A percentile compares a stretch with the other conserved stretches of the same genome.
Conservation (phyloP, 2,329 filamentous ascomycete genomes). For the Arthrocladium fulminans region DNA sequence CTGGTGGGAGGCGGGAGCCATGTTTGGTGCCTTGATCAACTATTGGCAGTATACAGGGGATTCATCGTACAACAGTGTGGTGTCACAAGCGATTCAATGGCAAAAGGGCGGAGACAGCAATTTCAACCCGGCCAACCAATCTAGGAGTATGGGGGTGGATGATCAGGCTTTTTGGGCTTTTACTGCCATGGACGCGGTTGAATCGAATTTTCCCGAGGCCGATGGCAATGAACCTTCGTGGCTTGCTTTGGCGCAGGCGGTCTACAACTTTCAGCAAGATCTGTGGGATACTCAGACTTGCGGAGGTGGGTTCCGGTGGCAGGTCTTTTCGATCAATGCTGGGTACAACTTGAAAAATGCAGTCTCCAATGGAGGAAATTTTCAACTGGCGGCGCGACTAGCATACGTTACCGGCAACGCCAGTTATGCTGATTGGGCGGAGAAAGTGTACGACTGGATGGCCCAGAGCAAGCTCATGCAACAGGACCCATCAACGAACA, state of each 20-base stretch:
- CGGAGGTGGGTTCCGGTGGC: constrained; percentile 71
- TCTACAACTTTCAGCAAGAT: constrained; percentile 67
- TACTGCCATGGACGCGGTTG: constrained; percentile 48
- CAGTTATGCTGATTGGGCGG: constrained; percentile 72
- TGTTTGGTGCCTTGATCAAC: constrained; percentile 34
- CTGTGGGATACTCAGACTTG: constrained; percentile 63
- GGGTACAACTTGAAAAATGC: constrained; percentile 53
- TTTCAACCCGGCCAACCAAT: constrained; percentile 37
- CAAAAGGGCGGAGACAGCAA: constrained; percentile 31
- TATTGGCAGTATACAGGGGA: constrained; percentile 39
- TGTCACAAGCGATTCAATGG: constrained; percentile 30
- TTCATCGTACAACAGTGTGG: constrained; percentile 31
- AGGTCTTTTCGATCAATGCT: constrained; percentile 68
- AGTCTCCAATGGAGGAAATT: constrained; percentile 50
- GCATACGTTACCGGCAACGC: constrained; percentile 68
- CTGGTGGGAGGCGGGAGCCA: constrained; percentile 39
- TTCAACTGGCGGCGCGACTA: constrained; percentile 55
- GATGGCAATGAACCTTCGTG: constrained; percentile 52
- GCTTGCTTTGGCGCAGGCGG: constrained; percentile 65
- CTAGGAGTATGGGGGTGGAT: constrained; percentile 42
- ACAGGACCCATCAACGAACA: constrained; percentile 41
- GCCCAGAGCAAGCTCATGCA: constrained; percentile 22
- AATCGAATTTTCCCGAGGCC: constrained; percentile 37
- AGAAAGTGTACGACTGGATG: constrained; percentile 51
- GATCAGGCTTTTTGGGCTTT: constrained; percentile 53